These are phyloP conservation scores for Avena sativa DNA, from an alignment of 176 grass and related monocot genomes.

Conservation along the genomic window DNA sequence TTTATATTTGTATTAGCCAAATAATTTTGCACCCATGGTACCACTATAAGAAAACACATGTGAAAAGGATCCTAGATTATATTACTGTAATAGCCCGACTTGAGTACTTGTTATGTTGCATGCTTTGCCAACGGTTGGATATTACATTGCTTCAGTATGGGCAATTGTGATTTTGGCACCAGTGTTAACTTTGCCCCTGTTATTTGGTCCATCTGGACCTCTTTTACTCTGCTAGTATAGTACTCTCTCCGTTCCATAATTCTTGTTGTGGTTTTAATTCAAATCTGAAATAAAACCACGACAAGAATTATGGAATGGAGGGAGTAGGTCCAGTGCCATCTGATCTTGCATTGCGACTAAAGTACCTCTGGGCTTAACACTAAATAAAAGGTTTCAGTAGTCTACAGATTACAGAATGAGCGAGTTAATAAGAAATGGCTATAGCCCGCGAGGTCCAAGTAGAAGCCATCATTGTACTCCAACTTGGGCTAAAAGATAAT, in stretches of 20 bases:
- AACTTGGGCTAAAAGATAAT: not conserved
- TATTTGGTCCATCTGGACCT: not conserved
- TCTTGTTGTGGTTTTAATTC: too few relatives aligned
- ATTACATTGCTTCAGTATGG: not conserved
- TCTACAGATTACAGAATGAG: not conserved
- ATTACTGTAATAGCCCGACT: not conserved
- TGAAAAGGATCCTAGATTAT: not conserved
- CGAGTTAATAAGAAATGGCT: not conserved
- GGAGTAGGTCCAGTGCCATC: not conserved
- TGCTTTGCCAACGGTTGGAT: not conserved
- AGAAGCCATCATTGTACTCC: not conserved
- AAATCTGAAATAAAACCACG: too few relatives aligned
- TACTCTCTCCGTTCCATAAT: too few relatives aligned
- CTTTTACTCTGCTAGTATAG: not conserved
- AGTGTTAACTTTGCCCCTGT: not conserved
- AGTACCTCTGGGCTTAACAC: constrained; percentile 16
- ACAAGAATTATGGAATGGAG: too few relatives aligned
- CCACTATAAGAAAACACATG: not conserved
- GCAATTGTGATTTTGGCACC: not conserved
- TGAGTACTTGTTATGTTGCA: not conserved
- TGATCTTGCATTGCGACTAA: not conserved
- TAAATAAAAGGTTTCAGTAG: not conserved
- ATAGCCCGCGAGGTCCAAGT: not conserved
- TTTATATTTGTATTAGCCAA: not conserved
- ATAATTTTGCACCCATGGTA: not conserved